Base-by-base conservation (phyloP, 495 filamentous ascomycete genomes). In the Trichoderma reesei region DNA sequence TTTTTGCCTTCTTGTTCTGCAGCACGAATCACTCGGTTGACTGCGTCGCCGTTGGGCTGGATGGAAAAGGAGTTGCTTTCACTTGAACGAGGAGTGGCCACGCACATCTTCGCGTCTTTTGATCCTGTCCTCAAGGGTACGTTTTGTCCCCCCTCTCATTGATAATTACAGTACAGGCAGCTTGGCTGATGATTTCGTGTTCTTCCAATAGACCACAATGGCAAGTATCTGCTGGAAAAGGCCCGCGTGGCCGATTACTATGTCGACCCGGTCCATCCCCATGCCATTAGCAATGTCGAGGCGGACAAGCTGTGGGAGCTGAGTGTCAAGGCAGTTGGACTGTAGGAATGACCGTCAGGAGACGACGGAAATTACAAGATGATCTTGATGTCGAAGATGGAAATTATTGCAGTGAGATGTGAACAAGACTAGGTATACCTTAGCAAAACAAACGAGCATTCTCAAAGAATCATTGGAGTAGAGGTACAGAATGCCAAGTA, bases 41-140 rank as follows among this genome's bases (percentile, higher is more conserved):
- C 1, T 11, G 51, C 20, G 34, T 31, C 31, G 10, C 20, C 31
- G 11, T 31, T 33, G 31, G 51, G 51, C 20, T 56, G 51, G 51
- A 7, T 11, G 8, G 10, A 4, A 2, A 11, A 7, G 26, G 51
- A 31, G 8, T 5, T 56, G 51, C 5, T 56, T 4, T 56, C 51
- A 14, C 26, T 5, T 13, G 51, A 56, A 10, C 20, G 31, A 33
- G 51, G 51, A 33, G 10, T 34, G 31, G 20, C 51, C 5, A 33
- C 31, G 11, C 51, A 56, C 51, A 26, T 56, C 2, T 34, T 56
- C 34, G 51, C 51, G 8, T 31, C 51, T 11, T 56, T 56, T 56
- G 51, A 56, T 34, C 51, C 51, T 33, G 31, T 33, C n/a, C 51
- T 56, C 51, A 56, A 56, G 20, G 51, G 51, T 56, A 56, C 5